Percentiles rank a stretch among this genome's conserved stretches.
phyloP scores from a whole-genome alignment of 306 rosid genomes.

The Lagenaria siceraria region DNA sequence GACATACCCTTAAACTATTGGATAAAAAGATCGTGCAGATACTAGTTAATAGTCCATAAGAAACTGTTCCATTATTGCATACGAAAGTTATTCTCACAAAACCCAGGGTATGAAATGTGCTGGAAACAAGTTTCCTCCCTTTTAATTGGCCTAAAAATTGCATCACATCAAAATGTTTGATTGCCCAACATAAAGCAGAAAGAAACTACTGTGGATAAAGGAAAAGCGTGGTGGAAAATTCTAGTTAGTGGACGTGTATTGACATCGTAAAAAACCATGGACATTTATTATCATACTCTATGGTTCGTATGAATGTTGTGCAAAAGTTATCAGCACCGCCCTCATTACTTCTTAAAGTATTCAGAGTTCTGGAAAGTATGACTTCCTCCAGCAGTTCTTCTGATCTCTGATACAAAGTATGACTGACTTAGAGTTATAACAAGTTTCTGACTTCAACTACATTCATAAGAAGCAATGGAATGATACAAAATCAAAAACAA shows the following conservation, averaged over 20 bases:
- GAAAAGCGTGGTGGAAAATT: neutral
- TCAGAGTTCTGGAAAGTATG: constrained; percentile 77
- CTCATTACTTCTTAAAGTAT: constrained; percentile 39
- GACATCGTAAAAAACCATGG: neutral
- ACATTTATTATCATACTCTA: constrained; percentile 42
- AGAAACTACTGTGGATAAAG: neutral
- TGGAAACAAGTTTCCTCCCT: neutral
- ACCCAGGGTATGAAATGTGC: neutral
- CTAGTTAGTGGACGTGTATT: neutral
- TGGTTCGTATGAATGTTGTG: constrained; percentile 60
- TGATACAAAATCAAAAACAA: neutral
- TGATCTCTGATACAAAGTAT: constrained; percentile 45
- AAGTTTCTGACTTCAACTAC: constrained; percentile 6
- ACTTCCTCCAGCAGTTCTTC: constrained; percentile 86
- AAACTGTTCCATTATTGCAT: neutral
- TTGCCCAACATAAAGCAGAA: neutral
- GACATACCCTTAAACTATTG: constrained; percentile 64
- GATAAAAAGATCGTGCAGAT: constrained; percentile 9
- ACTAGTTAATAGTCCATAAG: neutral
- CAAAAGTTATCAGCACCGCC: constrained; percentile 36
- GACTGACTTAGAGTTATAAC: constrained; percentile 7
- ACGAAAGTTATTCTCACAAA: neutral
- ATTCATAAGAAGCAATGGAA: neutral
- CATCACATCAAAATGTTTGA: neutral
- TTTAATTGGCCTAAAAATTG: neutral